These are phyloP conservation scores for Gelatoporia subvermispora DNA, from an alignment of 768 basidiomycete genomes.

Conservation along the genomic window DNA sequence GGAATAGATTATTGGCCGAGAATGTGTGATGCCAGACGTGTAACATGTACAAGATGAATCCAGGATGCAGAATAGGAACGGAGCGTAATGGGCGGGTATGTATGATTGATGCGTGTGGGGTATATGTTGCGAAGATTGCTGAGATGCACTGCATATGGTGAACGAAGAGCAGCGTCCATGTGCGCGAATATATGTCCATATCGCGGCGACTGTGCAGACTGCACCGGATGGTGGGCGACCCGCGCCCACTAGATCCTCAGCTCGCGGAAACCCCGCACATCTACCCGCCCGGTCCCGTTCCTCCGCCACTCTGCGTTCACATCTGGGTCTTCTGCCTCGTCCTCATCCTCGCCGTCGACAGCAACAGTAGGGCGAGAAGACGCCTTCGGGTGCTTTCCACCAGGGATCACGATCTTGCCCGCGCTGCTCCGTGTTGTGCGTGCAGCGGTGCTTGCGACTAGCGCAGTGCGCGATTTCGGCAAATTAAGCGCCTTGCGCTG, in stretches of 20 bases:
- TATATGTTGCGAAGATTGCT: no score
- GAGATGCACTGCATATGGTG: no score
- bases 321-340: conserved; percentile 23
- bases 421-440: conserved; percentile 32
- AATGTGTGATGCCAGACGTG: no score
- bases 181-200: no score
- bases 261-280: conserved; percentile 75
- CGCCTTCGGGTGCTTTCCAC: conserved; percentile 44
- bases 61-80: no score
- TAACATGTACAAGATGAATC: no score
- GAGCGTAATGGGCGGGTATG: no score
- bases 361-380: conserved; percentile 18
- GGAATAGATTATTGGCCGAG: no score
- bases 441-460: conserved; percentile 16
- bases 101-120: no score
- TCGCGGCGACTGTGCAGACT: no score
- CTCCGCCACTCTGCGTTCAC: conserved; percentile 51
- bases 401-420: conserved; percentile 61
- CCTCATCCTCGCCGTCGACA: conserved; percentile 18
- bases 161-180: no score
- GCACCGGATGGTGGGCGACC: no score
- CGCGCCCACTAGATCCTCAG: conserved; percentile 50
- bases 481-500: conserved; percentile 67
- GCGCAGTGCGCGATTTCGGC: conserved; percentile 45
- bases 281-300: conserved; percentile 69